Evolutionary conservation across 495 filamentous ascomycete species (phyloP), one percentile per base, ranked within the genome.

Genomic region (Xylaria acuta): DNA sequence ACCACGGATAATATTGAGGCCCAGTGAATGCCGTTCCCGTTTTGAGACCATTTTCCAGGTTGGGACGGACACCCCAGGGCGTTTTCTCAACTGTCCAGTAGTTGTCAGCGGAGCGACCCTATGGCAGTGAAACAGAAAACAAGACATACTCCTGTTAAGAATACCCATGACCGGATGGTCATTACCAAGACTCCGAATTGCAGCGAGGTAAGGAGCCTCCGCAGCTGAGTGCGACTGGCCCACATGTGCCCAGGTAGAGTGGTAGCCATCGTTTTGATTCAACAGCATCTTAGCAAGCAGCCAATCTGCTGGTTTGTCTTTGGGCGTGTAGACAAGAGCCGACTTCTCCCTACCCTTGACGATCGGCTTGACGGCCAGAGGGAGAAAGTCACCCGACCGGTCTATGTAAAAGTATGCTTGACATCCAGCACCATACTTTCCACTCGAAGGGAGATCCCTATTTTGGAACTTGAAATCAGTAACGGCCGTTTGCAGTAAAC

Each of bases 281-380:
- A 80, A 80, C 70, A 82, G 80, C 56, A 81, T 79, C 71, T 83
- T 83, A 2, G 79, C 81, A n/a, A 82, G 62, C 20, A 81, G 65
- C 80, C 79, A 83, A 70, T 83, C 80, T 34, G 75, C 75, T 18
- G 70, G 54, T 34, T 41, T 30, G 59, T 83, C 80, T 12, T 75
- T 51, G 8, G 80, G 80, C 8, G 58, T 38, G 78, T 83, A 72
- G 80, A 82, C 64, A 76, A 74, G 56, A 81, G 65, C 60, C 36
- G 38, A 43, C n/a, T 18, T 45, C 22, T 64, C 60, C 3, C 60
- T 41, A 8, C 22, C 38, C 22, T 64, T 64, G 5, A 60, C 32
- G n/a, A 60, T 60, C 22, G 58, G 58, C 58, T 60, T 60, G 20
- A 60, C 58, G 20, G 58, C 58, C 6, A 60, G 58, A 22, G 58